These are phyloP conservation scores for Cubamyces sp. DNA, from an alignment of 768 basidiomycete species.

Conservation along the genomic window DNA sequence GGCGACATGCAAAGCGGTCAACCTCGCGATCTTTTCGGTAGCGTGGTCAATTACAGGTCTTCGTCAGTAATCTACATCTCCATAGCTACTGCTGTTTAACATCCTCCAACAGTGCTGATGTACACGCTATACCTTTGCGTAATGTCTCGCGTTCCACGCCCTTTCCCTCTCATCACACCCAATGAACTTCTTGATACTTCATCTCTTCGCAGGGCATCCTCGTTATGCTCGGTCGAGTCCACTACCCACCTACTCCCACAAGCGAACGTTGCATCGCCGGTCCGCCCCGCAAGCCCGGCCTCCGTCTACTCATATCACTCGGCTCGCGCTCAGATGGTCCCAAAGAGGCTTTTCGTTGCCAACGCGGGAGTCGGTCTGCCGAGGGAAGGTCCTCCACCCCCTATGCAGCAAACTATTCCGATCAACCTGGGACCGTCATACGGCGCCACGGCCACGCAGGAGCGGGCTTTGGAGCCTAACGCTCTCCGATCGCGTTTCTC, in stretches of 20 bases:
- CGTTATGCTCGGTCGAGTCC: slow-evolving; percentile 21
- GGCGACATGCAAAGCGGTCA: slow-evolving; percentile 27
- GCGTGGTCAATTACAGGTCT: slow-evolving; percentile 31
- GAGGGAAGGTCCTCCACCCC: background rate
- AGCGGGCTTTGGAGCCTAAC: background rate
- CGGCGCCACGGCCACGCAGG: slow-evolving; percentile 10
- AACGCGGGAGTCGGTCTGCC: background rate
- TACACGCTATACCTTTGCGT: slow-evolving; percentile 31
- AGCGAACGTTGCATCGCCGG: background rate
- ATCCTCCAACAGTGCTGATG: slow-evolving; percentile 23
- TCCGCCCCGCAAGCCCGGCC: slow-evolving; percentile 9
- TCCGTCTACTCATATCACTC: slow-evolving; percentile 12
- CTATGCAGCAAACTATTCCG: background rate
- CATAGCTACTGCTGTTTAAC: background rate
- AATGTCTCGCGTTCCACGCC: slow-evolving; percentile 31
- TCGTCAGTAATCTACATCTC: slow-evolving; percentile 21
- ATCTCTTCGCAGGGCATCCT: slow-evolving; percentile 7
- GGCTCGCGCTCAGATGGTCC: background rate
- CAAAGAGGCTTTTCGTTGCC: slow-evolving; percentile 18
- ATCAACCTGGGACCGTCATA: background rate
- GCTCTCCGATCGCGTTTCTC: slow-evolving; percentile 10
- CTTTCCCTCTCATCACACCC: slow-evolving; percentile 27
- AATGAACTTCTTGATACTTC: slow-evolving; percentile 26
- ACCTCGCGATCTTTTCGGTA: slow-evolving; percentile 21
- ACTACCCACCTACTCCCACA: slow-evolving; percentile 22